These are phyloP conservation scores for Psilocybe cyanescens DNA, from an alignment of 768 basidiomycete species.

Conservation along the genomic window DNA sequence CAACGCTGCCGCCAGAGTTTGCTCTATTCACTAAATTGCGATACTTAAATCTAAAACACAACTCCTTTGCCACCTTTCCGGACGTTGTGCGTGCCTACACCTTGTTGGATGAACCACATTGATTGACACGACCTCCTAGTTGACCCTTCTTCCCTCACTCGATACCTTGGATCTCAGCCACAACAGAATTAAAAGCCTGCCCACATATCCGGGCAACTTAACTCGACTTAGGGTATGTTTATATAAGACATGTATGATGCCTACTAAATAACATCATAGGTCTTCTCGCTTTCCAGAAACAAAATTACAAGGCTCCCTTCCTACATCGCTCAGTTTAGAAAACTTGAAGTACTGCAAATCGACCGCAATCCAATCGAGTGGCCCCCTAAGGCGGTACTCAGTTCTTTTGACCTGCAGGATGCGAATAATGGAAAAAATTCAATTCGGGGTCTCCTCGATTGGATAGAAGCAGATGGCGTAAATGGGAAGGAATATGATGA, in stretches of 20 bases:
- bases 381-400: slow-evolving; percentile 72
- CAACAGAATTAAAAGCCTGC: slow-evolving; percentile 85
- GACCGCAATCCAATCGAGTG: slow-evolving; percentile 95
- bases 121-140: slow-evolving; percentile 43
- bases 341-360: slow-evolving; percentile 79
- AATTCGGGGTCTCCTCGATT: slow-evolving; percentile 71
- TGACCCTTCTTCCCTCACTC: slow-evolving; percentile 82
- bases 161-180: slow-evolving; percentile 95
- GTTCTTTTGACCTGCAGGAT: slow-evolving; percentile 44
- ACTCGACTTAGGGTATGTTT: slow-evolving; percentile 67
- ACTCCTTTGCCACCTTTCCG: slow-evolving; percentile 82
- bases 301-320: slow-evolving; percentile 77
- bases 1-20: slow-evolving; percentile 77
- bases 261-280: slow-evolving; percentile 43
- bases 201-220: slow-evolving; percentile 79
- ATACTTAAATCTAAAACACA: slow-evolving; percentile 88
- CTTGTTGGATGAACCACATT: slow-evolving; percentile 1
- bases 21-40: slow-evolving; percentile 71
- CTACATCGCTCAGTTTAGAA: slow-evolving; percentile 75
- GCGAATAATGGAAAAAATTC: slow-evolving; percentile 67
- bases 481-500: slow-evolving; percentile 48
- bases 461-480: slow-evolving; percentile 65
- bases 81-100: slow-evolving; percentile 67
- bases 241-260: background rate
- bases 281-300: slow-evolving; percentile 87